phyloP scores from a whole-genome alignment of 139 green algal genomes.

The Zygnema cylindricum region DNA sequence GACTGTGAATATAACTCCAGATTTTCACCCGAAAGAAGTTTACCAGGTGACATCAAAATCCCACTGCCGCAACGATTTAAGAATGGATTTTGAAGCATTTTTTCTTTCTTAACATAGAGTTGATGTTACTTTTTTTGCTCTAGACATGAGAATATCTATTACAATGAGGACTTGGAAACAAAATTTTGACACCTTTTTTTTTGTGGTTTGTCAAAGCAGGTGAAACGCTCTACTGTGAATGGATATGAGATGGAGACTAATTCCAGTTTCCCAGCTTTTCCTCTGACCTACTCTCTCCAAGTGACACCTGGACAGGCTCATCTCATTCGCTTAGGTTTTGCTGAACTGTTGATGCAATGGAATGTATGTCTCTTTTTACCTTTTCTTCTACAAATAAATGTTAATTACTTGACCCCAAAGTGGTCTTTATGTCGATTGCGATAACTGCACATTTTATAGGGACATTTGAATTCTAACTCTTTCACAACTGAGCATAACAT shows the following conservation, averaged over 20 bases:
- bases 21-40: background rate
- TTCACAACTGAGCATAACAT: background rate
- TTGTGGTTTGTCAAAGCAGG: background rate
- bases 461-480: background rate
- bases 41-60: no score
- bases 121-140: background rate
- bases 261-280: background rate
- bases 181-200: background rate
- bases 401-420: background rate
- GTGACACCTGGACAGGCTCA: background rate
- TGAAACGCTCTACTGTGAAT: background rate
- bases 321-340: constrained; percentile 4
- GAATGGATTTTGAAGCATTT: background rate
- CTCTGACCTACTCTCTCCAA: constrained; percentile 7
- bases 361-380: background rate
- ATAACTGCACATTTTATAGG: constrained; percentile 1
- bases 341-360: background rate
- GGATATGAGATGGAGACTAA: background rate
- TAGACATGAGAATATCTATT: background rate
- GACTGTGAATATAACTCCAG: background rate
- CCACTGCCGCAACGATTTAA: background rate
- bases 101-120: background rate
- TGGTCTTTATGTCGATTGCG: background rate
- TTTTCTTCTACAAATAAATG: background rate
- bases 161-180: background rate